Evolutionary conservation across 2,329 filamentous ascomycete genomes (phyloP).

Genomic region (Ceratocystis harringtonii): DNA sequence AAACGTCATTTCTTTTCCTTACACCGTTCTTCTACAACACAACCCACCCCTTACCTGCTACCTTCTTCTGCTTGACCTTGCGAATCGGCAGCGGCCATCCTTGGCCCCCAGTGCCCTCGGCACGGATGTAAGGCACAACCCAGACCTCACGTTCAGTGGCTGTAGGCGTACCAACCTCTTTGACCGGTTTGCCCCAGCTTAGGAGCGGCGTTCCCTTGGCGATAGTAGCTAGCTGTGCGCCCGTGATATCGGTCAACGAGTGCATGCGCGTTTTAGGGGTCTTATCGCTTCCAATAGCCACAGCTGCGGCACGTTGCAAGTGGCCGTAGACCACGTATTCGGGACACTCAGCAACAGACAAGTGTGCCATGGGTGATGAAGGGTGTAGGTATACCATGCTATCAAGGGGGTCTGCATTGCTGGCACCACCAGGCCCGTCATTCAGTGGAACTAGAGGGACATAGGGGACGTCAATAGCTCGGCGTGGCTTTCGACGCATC

Average conservation of each 20-base stretch:
- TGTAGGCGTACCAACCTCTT: conserved; percentile 47
- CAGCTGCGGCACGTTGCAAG: conserved; percentile 52
- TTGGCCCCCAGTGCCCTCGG: conserved; percentile 48
- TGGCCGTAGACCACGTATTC: conserved; percentile 78
- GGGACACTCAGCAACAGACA: conserved; percentile 58
- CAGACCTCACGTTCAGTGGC: conserved; percentile 53
- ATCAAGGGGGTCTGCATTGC: conserved; percentile 16
- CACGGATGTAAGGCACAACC: conserved; percentile 62
- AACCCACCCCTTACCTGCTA: conserved; percentile 59
- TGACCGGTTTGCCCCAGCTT: conserved; percentile 78
- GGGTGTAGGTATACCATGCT: conserved; percentile 76
- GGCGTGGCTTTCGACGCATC: conserved; percentile 36
- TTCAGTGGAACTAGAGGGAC: conserved; percentile 63
- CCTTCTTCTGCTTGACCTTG: conserved; percentile 68
- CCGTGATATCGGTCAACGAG: conserved; percentile 64
- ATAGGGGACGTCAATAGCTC: conserved; percentile 89
- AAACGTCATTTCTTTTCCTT: background rate
- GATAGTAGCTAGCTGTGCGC: conserved; percentile 58
- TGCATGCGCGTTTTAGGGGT: conserved; percentile 70
- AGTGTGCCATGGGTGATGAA: conserved; percentile 59
- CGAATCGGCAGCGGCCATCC: conserved; percentile 79
- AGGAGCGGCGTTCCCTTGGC: conserved; percentile 75
- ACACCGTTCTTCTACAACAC: conserved; percentile 32
- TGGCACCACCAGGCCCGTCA: conserved; percentile 18
- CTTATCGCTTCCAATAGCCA: conserved; percentile 32